Base-by-base conservation (phyloP, 768 basidiomycete genomes). In the Polyporus arcularius region DNA sequence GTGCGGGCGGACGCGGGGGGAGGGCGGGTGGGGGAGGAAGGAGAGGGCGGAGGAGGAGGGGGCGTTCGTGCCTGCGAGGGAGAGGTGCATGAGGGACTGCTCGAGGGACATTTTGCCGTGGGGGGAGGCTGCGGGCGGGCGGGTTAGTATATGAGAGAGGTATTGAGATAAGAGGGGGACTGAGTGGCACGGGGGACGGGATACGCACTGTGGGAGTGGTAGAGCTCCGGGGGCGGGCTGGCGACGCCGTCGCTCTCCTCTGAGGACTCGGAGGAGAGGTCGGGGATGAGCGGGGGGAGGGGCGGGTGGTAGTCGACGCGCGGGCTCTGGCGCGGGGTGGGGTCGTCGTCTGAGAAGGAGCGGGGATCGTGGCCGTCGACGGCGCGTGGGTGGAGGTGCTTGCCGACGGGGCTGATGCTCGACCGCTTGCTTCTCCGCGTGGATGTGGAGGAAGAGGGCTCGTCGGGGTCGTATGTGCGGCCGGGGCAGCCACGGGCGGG, bases 401-500 rank as follows among this genome's bases (percentile, higher is more conserved):
- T 75, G 51, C 78, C 49, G 16, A 42, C 21, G 16, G 65, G 56
- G 40, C 51, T 58, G 14, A 49, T 45, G 43, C 53, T 55, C 3
- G 57, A 7, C 5, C 51, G 50, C 49, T 53, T 53, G 18, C 15
- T 47, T 21, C 46, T 32, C 35, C 52, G 46, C 31, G 35, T 28
- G 40, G 32, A 7, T 14, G 53, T 15, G 2, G 46, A 32, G 26
- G 60, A 12, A 59, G 53, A 32, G 60, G 49, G 55, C 79, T 82
- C 67, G 54, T 78, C 81, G 53, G 83, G 77, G 61, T 74, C 73
- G 68, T 89, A 90, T 4, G 87, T 89, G 63, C 86, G 81, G 30
- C 88, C 88, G 52, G 87, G 87, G 70, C 87, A 89, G 32, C 89
- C 89, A 61, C 92, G 85, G 66, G 84, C 90, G 39, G 92, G 92